A percentile compares a stretch with the other conserved stretches of the same genome.
These are phyloP conservation scores for Artemisia tridentata DNA, from an alignment of 129 eudicot species.

Conservation along the genomic window DNA sequence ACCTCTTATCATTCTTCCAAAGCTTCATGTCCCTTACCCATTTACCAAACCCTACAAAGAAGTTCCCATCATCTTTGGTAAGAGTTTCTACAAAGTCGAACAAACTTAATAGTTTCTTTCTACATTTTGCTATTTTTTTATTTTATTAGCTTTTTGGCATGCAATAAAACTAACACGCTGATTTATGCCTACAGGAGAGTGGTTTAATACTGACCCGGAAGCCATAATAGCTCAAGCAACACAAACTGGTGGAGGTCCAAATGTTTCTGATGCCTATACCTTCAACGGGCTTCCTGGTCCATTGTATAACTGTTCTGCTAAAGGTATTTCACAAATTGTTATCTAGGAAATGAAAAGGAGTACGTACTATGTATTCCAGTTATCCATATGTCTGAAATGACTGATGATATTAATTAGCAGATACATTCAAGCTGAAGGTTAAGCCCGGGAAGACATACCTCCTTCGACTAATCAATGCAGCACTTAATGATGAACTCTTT, in stretches of 20 bases:
- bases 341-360: neutral
- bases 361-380: neutral
- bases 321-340: neutral
- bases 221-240: slow-evolving; percentile 23
- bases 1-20: too few species aligned
- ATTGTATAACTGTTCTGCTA: slow-evolving; percentile 11
- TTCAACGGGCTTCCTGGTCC: slow-evolving; percentile 20
- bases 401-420: slow-evolving; percentile 14
- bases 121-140: too few species aligned
- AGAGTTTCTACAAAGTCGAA: neutral
- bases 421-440: slow-evolving; percentile 31
- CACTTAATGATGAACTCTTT: slow-evolving; percentile 21
- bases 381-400: too few species aligned
- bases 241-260: slow-evolving; percentile 20
- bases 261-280: slow-evolving; percentile 22
- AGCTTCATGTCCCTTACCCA: too few species aligned
- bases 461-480: too few species aligned
- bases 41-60: too few species aligned
- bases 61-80: too few species aligned
- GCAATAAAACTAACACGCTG: neutral
- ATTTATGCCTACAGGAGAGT: slow-evolving; percentile 9
- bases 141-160: neutral
- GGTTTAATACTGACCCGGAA: slow-evolving; percentile 19
- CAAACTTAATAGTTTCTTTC: too few species aligned
- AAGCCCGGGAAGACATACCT: too few species aligned